These are phyloP conservation scores for Rhynchosporium secalis DNA, from an alignment of 2,329 filamentous ascomycete species.

Conservation along the genomic window DNA sequence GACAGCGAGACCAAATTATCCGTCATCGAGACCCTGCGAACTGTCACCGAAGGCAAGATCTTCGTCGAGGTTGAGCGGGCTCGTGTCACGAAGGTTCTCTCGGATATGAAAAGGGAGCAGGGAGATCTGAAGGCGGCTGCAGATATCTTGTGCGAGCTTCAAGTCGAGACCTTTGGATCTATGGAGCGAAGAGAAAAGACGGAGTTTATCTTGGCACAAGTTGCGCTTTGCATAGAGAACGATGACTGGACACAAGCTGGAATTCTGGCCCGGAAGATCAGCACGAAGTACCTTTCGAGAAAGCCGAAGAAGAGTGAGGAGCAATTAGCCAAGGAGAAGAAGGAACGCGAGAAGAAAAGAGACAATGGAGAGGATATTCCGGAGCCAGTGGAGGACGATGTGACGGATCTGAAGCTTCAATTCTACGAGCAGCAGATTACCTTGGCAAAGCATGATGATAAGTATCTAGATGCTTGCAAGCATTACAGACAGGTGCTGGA, in stretches of 20 bases:
- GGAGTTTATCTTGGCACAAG: slow-evolving; percentile 96
- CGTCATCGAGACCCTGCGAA: slow-evolving; percentile 91
- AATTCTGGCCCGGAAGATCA: slow-evolving; percentile 95
- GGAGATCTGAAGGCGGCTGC: slow-evolving; percentile 87
- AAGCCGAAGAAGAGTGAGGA: slow-evolving; percentile 89
- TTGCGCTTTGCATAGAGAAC: slow-evolving; percentile 90
- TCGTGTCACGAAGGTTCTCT: slow-evolving; percentile 90
- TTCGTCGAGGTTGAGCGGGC: slow-evolving; percentile 98
- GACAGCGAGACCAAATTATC: slow-evolving; percentile 85
- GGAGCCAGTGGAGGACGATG: slow-evolving; percentile 79
- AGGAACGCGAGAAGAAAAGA: slow-evolving; percentile 83
- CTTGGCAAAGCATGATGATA: slow-evolving; percentile 93
- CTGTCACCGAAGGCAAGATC: slow-evolving; percentile 99
- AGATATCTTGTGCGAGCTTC: slow-evolving; percentile 93
- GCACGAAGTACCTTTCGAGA: slow-evolving; percentile 85
- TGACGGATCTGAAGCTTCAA: slow-evolving; percentile 90
- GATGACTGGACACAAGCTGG: slow-evolving; percentile 95
- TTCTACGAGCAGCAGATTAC: slow-evolving; percentile 98
- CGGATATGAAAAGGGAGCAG: slow-evolving; percentile 95
- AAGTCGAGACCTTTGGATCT: slow-evolving; percentile 98
- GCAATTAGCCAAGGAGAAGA: slow-evolving; percentile 86
- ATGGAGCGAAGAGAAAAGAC: slow-evolving; percentile 98
- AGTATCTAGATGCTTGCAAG: slow-evolving; percentile 97
- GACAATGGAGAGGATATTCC: slow-evolving; percentile 77
- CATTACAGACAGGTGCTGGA: slow-evolving; percentile 96